Percentiles rank a stretch among this genome's conserved stretches.
phyloP scores from a whole-genome alignment of 306 rosid genomes.

The Vachellia collinsii region DNA sequence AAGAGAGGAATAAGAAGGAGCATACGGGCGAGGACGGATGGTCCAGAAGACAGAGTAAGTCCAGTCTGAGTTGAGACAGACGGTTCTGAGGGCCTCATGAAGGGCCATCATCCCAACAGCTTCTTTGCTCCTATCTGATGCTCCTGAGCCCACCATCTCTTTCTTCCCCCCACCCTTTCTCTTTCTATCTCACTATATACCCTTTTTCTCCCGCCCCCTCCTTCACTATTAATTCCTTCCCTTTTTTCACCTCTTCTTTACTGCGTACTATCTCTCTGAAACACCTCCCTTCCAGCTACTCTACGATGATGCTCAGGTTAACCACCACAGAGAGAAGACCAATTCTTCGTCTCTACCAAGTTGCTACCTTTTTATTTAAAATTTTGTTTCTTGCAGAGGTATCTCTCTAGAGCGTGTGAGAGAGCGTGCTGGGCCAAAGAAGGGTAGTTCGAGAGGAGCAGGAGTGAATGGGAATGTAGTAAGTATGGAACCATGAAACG shows the following conservation, averaged over 20 bases:
- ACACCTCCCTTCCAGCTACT: constrained; percentile 18
- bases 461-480: constrained; percentile 6
- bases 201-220: background rate
- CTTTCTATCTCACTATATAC: constrained; percentile 31
- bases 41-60: constrained; percentile 99
- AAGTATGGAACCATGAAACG: constrained; percentile 38
- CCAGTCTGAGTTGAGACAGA: constrained; percentile 86
- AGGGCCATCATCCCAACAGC: constrained; percentile 99
- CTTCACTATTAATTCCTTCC: constrained; percentile 24
- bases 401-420: background rate
- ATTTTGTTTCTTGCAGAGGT: background rate
- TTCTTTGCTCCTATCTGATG: constrained; percentile 97
- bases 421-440: constrained; percentile 40
- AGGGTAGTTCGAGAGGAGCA: constrained; percentile 37
- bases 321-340: constrained; percentile 36
- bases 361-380: background rate
- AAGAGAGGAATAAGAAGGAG: constrained; percentile 26
- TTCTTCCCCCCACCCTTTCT: constrained; percentile 32
- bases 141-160: constrained; percentile 99
- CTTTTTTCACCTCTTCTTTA: constrained; percentile 4
- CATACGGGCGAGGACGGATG: constrained; percentile 99
- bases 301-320: constrained; percentile 29
- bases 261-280: constrained; percentile 15
- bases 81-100: constrained; percentile 99
- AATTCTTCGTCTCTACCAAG: constrained; percentile 29